Conservation (phyloP, 1,284 basidiomycete species). For the Pseudozyma hubeiensis region DNA sequence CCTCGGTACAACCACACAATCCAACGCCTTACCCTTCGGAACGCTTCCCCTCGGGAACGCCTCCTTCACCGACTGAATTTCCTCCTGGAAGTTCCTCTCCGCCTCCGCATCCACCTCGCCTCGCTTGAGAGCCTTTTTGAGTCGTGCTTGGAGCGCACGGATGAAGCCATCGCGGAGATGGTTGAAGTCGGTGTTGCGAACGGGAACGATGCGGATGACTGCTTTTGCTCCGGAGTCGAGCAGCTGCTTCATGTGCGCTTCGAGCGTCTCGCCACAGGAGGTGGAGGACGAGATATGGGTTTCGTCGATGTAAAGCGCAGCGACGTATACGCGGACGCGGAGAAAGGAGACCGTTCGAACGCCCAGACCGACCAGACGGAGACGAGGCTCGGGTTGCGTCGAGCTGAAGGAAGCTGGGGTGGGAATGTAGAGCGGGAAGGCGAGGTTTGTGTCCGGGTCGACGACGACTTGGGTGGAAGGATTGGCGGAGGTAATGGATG, state of each 20-base stretch:
- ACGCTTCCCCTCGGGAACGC: constrained; percentile 71
- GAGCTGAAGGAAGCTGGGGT: constrained; percentile 20
- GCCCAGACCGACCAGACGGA: constrained; percentile 79
- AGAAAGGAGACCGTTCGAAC: constrained; percentile 86
- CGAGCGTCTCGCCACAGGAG: constrained; percentile 13
- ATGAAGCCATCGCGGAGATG: constrained; percentile 86
- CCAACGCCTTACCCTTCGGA: constrained; percentile 71
- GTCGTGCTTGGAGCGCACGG: constrained; percentile 78
- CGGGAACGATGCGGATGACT: constrained; percentile 74
- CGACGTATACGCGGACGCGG: constrained; percentile 83
- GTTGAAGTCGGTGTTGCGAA: constrained; percentile 80
- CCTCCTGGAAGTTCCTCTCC: constrained; percentile 60
- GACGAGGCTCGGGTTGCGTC: constrained; percentile 68
- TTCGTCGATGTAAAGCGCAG: constrained; percentile 85
- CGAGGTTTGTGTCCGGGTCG: constrained; percentile 35
- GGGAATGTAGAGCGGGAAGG: constrained; percentile 40
- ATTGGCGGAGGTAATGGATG: constrained; percentile 3
- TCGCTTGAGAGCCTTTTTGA: constrained; percentile 72
- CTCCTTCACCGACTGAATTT: constrained; percentile 70
- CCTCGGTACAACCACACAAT: constrained; percentile 60
- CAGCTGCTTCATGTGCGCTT: constrained; percentile 31
- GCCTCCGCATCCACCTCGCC: constrained; percentile 7
- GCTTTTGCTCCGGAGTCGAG: constrained; percentile 49
- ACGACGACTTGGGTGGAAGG: constrained; percentile 26
- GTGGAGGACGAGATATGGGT: neutral